Evolutionary conservation across 164 flowering plant species (phyloP).

Genomic region (Kalanchoe fedtschenkoi): DNA sequence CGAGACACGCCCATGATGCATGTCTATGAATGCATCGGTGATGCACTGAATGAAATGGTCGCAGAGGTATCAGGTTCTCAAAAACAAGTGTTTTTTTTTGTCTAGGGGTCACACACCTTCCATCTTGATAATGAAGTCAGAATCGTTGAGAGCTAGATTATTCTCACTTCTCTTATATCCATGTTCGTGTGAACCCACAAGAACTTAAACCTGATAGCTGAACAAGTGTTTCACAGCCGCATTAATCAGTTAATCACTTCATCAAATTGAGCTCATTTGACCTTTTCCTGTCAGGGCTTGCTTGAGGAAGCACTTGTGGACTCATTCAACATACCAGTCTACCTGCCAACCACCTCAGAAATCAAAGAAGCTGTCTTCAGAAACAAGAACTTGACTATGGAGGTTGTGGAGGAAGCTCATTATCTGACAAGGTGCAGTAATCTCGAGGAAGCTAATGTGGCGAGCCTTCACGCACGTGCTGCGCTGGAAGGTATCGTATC

Average conservation of each 20-base stretch:
- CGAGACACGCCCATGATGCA: neutral
- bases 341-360: too few species aligned
- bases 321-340: constrained; percentile 8
- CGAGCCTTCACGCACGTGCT: constrained; percentile 7
- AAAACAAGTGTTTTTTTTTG: neutral
- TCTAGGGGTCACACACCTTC: too few species aligned
- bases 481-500: neutral
- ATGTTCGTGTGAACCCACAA: too few species aligned
- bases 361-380: neutral
- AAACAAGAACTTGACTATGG: constrained; percentile 3
- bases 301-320: constrained; percentile 5
- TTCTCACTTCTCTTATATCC: too few species aligned
- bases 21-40: neutral
- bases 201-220: too few species aligned
- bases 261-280: too few species aligned
- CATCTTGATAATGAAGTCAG: too few species aligned
- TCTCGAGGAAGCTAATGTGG: neutral
- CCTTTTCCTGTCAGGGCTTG: constrained; percentile 9
- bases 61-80: too few species aligned
- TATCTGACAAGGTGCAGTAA: too few species aligned
- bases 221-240: too few species aligned
- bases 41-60: constrained; percentile 9
- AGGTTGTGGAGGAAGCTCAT: constrained; percentile 6
- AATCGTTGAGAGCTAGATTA: too few species aligned
- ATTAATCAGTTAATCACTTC: too few species aligned